Conservation (phyloP, 2,329 filamentous ascomycete genomes). For the Penicillium sp. region DNA sequence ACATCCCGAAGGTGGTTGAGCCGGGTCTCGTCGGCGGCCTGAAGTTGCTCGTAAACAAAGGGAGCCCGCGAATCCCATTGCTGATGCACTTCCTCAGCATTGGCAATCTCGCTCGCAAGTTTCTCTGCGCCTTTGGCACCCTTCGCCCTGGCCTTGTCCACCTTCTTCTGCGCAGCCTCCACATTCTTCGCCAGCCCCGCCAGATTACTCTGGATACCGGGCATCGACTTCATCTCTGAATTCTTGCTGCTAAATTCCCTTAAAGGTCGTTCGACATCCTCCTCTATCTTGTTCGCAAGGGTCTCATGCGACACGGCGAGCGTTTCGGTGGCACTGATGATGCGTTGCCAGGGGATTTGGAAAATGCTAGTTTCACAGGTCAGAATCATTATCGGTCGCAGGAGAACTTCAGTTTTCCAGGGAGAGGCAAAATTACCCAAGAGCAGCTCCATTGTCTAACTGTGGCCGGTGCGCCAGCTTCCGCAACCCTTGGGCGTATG, state of each 20-base stretch:
- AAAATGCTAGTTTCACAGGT: constrained; percentile 65
- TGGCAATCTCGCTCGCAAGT: constrained; percentile 68
- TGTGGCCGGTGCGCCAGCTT: constrained; percentile 74
- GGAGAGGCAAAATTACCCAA: constrained; percentile 66
- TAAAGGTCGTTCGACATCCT: constrained; percentile 81
- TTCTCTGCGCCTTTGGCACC: constrained; percentile 71
- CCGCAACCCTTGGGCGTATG: constrained; percentile 77
- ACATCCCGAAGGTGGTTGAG: constrained; percentile 87
- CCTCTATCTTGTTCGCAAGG: constrained; percentile 77
- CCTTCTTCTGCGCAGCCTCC: constrained; percentile 77
- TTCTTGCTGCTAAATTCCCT: constrained; percentile 71
- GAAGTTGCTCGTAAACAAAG: constrained; percentile 89
- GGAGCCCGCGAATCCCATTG: constrained; percentile 95
- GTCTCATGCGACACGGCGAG: constrained; percentile 80
- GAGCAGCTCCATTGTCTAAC: constrained; percentile 72
- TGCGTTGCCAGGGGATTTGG: constrained; percentile 82
- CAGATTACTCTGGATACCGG: constrained; percentile 78
- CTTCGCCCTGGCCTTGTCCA: constrained; percentile 80
- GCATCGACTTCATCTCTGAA: constrained; percentile 74
- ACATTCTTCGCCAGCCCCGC: constrained; percentile 77
- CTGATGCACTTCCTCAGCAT: constrained; percentile 72
- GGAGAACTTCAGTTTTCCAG: not conserved
- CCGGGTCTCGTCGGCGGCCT: constrained; percentile 83
- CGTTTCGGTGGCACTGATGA: constrained; percentile 74
- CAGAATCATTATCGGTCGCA: constrained; percentile 9